Conservation (phyloP, 2,329 filamentous ascomycete genomes). For the Talaromyces funiculosus region DNA sequence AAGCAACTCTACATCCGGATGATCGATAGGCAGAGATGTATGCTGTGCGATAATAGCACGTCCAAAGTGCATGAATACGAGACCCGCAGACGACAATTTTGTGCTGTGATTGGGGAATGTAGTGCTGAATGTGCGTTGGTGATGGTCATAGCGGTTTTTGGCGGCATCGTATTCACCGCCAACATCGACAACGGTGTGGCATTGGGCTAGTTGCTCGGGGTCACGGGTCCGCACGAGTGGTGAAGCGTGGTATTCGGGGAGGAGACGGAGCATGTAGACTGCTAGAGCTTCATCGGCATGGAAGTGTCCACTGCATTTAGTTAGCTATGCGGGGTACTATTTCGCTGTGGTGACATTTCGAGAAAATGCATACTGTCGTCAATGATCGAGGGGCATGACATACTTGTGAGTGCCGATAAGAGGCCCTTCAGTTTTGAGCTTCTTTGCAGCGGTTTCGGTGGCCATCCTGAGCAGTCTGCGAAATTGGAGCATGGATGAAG, state of each 20-base stretch:
- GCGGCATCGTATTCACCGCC: slow-evolving; percentile 82
- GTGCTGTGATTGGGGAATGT: slow-evolving; percentile 79
- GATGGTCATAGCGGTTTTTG: slow-evolving; percentile 84
- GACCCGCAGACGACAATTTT: slow-evolving; percentile 86
- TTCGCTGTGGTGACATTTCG: background rate
- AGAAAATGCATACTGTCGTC: background rate
- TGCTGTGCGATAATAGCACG: slow-evolving; percentile 69
- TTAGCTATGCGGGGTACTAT: slow-evolving; percentile 14
- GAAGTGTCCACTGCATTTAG: slow-evolving; percentile 68
- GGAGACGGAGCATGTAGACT: slow-evolving; percentile 86
- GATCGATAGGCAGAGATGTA: slow-evolving; percentile 55
- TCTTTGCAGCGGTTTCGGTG: slow-evolving; percentile 66
- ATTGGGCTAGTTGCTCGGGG: slow-evolving; percentile 66
- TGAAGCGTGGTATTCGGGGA: slow-evolving; percentile 71
- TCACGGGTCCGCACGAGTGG: slow-evolving; percentile 82
- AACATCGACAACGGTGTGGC: slow-evolving; percentile 97
- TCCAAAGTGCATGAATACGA: slow-evolving; percentile 96
- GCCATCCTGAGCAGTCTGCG: slow-evolving; percentile 54
- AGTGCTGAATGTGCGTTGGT: slow-evolving; percentile 84
- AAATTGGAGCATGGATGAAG: slow-evolving; percentile 23
- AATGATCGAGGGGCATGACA: slow-evolving; percentile 9
- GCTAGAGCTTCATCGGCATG: slow-evolving; percentile 97
- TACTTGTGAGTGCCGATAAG: slow-evolving; percentile 87
- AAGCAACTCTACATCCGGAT: slow-evolving; percentile 65
- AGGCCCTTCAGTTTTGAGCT: slow-evolving; percentile 68